Percentiles rank a stretch among this genome's conserved stretches.
These are phyloP conservation scores for Aspergillus ochraceus DNA, from an alignment of 2,329 filamentous ascomycete genomes.

Conservation along the genomic window DNA sequence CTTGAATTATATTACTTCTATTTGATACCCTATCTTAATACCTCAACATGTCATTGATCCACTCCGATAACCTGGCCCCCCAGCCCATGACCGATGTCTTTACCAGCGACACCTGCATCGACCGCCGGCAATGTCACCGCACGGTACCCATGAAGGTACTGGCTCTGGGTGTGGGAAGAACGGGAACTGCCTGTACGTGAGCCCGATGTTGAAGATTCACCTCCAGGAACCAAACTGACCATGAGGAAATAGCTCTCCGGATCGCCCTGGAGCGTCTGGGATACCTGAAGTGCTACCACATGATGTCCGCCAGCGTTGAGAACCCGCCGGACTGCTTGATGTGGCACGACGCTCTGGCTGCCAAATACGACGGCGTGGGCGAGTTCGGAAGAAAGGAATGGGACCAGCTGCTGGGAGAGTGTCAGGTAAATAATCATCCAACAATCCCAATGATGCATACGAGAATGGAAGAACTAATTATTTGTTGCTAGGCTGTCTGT, in stretches of 20 bases:
- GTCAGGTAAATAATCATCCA: constrained; percentile 40
- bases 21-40: not conserved
- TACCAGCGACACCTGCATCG: constrained; percentile 67
- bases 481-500: constrained; percentile 55
- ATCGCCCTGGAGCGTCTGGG: constrained; percentile 66
- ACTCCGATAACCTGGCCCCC: constrained; percentile 39
- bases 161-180: constrained; percentile 67
- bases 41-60: constrained; percentile 34
- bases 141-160: constrained; percentile 72
- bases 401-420: constrained; percentile 67
- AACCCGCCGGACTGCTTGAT: constrained; percentile 67
- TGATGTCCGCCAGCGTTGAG: constrained; percentile 69
- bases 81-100: constrained; percentile 49
- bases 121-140: constrained; percentile 64
- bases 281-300: constrained; percentile 70
- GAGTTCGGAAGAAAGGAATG: constrained; percentile 67
- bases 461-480: not conserved
- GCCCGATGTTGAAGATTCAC: not conserved
- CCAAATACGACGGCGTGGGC: constrained; percentile 62
- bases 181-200: constrained; percentile 66
- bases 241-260: constrained; percentile 53
- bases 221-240: constrained; percentile 3
- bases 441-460: not conserved
- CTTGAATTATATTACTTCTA: not conserved
- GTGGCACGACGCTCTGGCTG: constrained; percentile 68